Evolutionary conservation across 805 yeast species (phyloP), one percentile per base, ranked within the genome.

Genomic region (Kuraishia ogatae): DNA sequence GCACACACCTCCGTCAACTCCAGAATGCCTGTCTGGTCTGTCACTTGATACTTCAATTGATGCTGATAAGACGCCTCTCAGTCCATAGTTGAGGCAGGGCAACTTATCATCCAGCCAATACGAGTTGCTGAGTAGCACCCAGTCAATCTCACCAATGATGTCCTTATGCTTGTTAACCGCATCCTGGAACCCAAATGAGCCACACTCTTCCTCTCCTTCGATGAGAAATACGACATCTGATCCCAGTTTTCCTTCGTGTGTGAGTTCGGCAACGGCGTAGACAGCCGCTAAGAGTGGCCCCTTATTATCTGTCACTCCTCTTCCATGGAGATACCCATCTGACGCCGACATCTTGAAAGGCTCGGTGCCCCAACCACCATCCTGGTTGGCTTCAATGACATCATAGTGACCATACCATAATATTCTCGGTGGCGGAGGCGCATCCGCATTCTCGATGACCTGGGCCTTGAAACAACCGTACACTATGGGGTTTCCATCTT

Each of bases 331-430:
- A 62, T 85, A 90, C 0, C 98, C 98, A 66, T 93, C 86, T 57
- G 79, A 77, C 2, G 96, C 87, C 0, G 87, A 79, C 65, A 94
- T 67, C 22, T 71, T 70, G 66, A 87, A 94, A 0, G 98, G 98
- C 58, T 86, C 84, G 0, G 94, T 80, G 8, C 74, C 66, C 97
- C 98, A 93, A 7, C 21, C 22, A 20, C 21, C 17, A 50, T n/a
- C 22, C 5, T 63, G 56, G 43, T 64, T 62, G 0, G 96, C 96
- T 56, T 87, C 88, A 48, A 93, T 90, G 26, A 93, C 97, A 70
- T 93, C 99, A 66, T 94, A 93, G 73, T 93, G 99, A 1, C 97
- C 98, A 68, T 93, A 93, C 87, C 96, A 93, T 51, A 93, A 67
- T 3, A 90, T 76, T 55, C 88, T 73, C 50, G 82, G 62, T 20